Percentiles rank a stretch among this genome's conserved stretches.
These are phyloP conservation scores for Vigna trinervia DNA, from an alignment of 306 rosid species.

Conservation along the genomic window DNA sequence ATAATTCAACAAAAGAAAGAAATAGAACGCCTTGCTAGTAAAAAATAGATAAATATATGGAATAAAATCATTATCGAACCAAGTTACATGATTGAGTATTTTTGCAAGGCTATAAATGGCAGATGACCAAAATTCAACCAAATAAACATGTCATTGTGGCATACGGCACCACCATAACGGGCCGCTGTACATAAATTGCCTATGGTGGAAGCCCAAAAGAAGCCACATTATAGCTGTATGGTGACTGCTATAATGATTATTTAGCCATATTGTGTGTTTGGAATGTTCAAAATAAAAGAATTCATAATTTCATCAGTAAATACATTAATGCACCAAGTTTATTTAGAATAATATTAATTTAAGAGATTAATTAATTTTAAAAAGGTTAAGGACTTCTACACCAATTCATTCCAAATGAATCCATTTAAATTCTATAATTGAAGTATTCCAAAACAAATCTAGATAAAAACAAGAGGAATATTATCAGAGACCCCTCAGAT, in stretches of 20 bases:
- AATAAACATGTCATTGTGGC: not conserved
- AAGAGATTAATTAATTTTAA: not conserved
- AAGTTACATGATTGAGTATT: not conserved
- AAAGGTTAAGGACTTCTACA: slow-evolving; percentile 1
- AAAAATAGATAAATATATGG: not conserved
- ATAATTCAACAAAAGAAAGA: not conserved
- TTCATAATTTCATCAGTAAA: not conserved
- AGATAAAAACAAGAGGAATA: slow-evolving; percentile 10
- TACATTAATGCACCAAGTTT: not conserved
- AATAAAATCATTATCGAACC: not conserved
- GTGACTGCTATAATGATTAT: not conserved
- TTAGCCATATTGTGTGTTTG: not conserved
- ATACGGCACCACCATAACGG: not conserved
- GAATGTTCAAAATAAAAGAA: slow-evolving; percentile 4
- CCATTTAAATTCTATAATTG: slow-evolving; percentile 1
- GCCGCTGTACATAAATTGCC: not conserved
- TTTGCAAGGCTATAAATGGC: not conserved
- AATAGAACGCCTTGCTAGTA: not conserved
- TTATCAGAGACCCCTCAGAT: not conserved
- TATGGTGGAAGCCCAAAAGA: not conserved
- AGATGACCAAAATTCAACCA: not conserved
- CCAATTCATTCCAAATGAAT: slow-evolving; percentile 17
- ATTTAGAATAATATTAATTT: not conserved
- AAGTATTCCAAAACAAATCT: slow-evolving; percentile 20
- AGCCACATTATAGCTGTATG: not conserved